Percentiles rank a stretch among this genome's conserved stretches.
Conservation (phyloP, 257 asterid species). For the Rehmannia glutinosa region DNA sequence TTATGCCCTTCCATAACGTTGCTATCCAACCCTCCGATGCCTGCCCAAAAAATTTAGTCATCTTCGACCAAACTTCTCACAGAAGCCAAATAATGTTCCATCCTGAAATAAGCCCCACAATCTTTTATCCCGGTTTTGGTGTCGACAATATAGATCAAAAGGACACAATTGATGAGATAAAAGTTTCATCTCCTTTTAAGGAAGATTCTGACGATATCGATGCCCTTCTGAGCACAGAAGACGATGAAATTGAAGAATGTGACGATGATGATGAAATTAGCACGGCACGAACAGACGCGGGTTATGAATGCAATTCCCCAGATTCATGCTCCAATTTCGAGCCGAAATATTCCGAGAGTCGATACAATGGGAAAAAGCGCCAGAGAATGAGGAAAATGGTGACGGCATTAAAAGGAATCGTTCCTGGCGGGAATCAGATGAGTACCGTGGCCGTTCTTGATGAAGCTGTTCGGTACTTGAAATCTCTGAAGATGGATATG, state of each 20-base stretch:
- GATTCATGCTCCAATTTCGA: constrained; percentile 70
- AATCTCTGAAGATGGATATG: no score
- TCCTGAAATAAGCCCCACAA: constrained; percentile 47
- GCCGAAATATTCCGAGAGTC: no score
- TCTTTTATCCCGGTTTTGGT: constrained; percentile 31
- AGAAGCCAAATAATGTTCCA: constrained; percentile 63
- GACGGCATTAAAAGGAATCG: no score
- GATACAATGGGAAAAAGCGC: no score
- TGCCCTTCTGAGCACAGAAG: constrained; percentile 59
- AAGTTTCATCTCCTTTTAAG: constrained; percentile 34
- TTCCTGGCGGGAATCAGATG: constrained; percentile 39
- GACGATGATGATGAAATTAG: constrained; percentile 61
- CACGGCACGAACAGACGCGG: constrained; percentile 60
- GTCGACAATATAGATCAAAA: constrained; percentile 5
- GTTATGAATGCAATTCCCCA: constrained; percentile 44
- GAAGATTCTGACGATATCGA: constrained; percentile 80
- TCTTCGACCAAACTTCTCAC: constrained; percentile 51
- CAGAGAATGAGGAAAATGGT: no score
- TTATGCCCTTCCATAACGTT: constrained; percentile 30
- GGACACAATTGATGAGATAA: constrained; percentile 25
- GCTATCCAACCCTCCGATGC: constrained; percentile 47
- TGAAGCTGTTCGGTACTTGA: constrained; percentile 58
- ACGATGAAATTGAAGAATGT: constrained; percentile 37
- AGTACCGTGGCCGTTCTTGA: constrained; percentile 48
- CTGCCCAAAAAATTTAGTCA: constrained; percentile 64